Percentiles rank a stretch among this genome's conserved stretches.
Evolutionary conservation across 2,329 filamentous ascomycete genomes (phyloP).

Genomic region (Colletotrichum eleusines): DNA sequence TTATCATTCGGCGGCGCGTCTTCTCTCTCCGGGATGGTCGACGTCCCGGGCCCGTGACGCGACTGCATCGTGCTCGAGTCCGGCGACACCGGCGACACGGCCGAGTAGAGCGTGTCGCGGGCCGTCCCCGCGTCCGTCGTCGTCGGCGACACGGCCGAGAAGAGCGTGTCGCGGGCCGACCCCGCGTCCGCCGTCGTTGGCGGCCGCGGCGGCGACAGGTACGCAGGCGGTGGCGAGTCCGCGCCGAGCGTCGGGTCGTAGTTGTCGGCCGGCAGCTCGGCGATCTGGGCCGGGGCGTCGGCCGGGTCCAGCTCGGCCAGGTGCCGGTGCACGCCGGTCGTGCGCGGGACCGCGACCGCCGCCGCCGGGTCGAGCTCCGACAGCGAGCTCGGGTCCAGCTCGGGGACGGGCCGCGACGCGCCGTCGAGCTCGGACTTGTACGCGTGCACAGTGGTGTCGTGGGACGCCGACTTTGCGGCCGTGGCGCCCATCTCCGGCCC

Average conservation of each 20-base stretch:
- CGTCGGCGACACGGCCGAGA: constrained; percentile 30
- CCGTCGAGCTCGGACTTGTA: constrained; percentile 37
- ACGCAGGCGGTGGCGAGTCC: constrained; percentile 25
- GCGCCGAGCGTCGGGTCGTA: constrained; percentile 22
- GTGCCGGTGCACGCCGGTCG: constrained; percentile 7
- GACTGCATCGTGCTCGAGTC: constrained; percentile 8
- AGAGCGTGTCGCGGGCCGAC: constrained; percentile 15
- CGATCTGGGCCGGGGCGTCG: constrained; percentile 7
- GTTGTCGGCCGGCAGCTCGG: constrained; percentile 33
- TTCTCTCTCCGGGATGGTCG: not conserved
- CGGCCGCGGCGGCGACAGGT: constrained; percentile 11
- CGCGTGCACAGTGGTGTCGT: constrained; percentile 5
- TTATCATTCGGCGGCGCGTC: not conserved
- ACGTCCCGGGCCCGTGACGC: constrained; percentile 1
- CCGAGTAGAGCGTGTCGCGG: constrained; percentile 18
- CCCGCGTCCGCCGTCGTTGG: constrained; percentile 20
- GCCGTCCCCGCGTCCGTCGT: constrained; percentile 6
- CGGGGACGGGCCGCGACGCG: constrained; percentile 14
- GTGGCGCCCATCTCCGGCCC: constrained; percentile 14
- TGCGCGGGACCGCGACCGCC: not conserved
- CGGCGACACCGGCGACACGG: constrained; percentile 31
- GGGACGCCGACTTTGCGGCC: not conserved
- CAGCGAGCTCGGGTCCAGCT: constrained; percentile 22
- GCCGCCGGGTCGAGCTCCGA: constrained; percentile 33
- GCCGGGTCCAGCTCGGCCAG: constrained; percentile 25